Evolutionary conservation across 441 rosid genomes (phyloP), one percentile per base, ranked within the genome.

Genomic region (Melastoma candidum): DNA sequence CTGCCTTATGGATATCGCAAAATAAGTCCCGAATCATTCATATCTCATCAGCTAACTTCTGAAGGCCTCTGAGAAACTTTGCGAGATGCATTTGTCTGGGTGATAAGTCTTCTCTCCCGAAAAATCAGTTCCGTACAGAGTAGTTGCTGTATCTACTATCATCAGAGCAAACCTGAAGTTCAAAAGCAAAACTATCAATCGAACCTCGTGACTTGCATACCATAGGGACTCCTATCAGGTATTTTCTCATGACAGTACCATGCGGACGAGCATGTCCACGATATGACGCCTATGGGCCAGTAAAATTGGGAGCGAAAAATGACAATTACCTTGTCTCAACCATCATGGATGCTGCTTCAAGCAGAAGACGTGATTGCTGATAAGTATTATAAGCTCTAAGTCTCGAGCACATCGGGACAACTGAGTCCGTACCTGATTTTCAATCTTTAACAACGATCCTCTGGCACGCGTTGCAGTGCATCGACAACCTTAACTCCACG

Each of bases 271-370:
- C 22, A 17, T 17, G 22, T 17, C 22, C 22, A 17, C 1, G 22
- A 29, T 3, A 29, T 2, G 36, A 29, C 36, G 3, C 36, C 36
- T 29, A 29, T 6, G 36, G 5, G 3, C 36, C 36, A 3, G 7
- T 29, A 29, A 29, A 8, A 29, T 3, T 29, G 36, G 3, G 36
- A 55, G 45, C 36, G 13, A 22, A 0, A 32, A 41, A 51, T 51
- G 32, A 12, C 43, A 51, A 12, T n/a, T 56, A 84, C 97, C 97
- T 78, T 58, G 95, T 88, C 69, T 92, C 98, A 61, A 92, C 82
- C 98, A 92, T 92, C 97, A 92, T 92, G 47, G 97, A 92, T 66
- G 98, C 98, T 63, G 97, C 97, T 78, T 92, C 97, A 63, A 92
- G 87, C 80, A 92, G 70, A 69, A 88, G 98, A 74, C 95, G 77